These are phyloP conservation scores for Musa troglodytarum DNA, from an alignment of 176 grass and related monocot species.

Conservation along the genomic window DNA sequence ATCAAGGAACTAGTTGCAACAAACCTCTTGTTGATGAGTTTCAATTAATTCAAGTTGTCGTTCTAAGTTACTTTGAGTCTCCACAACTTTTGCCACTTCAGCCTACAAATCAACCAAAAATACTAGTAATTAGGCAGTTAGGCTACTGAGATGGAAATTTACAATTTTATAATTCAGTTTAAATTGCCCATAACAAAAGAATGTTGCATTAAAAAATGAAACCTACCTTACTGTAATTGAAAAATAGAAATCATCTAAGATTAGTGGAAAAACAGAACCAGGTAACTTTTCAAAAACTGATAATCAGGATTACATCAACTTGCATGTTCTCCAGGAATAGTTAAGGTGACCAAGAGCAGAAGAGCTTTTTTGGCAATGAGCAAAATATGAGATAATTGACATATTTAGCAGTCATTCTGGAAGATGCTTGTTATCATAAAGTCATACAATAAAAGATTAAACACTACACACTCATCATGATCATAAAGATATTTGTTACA, in stretches of 20 bases:
- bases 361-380: not conserved
- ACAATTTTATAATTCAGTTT: not conserved
- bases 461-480: too few species aligned
- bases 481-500: too few species aligned
- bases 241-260: not conserved
- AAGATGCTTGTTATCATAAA: not conserved
- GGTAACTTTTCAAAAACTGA: not conserved
- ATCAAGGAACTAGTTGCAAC: not conserved
- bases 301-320: not conserved
- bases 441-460: too few species aligned
- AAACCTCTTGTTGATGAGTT: conserved; percentile 92
- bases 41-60: conserved; percentile 93
- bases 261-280: not conserved
- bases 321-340: not conserved
- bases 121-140: not conserved
- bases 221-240: not conserved
- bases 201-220: not conserved
- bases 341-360: not conserved
- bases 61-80: conserved; percentile 90
- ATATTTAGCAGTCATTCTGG: not conserved
- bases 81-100: conserved; percentile 98
- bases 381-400: not conserved
- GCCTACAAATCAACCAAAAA: conserved; percentile 40
- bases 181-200: not conserved
- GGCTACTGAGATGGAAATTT: not conserved